Conservation (phyloP, 202 grass and related monocot species). For the Panicum hallii region DNA sequence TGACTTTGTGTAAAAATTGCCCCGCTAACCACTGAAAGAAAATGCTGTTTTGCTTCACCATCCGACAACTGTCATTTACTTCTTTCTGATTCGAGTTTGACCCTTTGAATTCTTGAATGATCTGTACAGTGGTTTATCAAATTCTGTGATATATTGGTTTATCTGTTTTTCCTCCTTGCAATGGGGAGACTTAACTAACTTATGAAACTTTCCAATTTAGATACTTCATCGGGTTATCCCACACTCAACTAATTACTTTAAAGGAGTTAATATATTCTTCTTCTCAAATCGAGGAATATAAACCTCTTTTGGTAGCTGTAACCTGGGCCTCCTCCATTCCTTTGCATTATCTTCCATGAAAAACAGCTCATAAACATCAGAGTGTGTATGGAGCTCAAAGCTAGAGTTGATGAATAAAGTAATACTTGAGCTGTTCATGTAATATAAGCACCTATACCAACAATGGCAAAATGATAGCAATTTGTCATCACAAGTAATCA, state of each 20-base stretch:
- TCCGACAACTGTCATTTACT: background rate
- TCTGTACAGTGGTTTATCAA: constrained; percentile 20
- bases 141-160: constrained; percentile 22
- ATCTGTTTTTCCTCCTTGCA: background rate
- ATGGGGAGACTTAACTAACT: background rate
- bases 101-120: background rate
- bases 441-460: background rate
- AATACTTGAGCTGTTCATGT: background rate
- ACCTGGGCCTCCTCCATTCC: background rate
- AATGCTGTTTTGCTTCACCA: background rate
- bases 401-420: constrained; percentile 17
- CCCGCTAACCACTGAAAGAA: background rate
- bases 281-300: background rate
- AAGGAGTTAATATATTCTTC: background rate
- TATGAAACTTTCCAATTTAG: background rate
- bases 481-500: background rate
- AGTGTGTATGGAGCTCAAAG: background rate
- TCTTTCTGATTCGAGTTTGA: constrained; percentile 25
- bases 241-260: background rate
- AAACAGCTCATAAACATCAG: background rate
- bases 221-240: constrained; percentile 1
- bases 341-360: background rate
- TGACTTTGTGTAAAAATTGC: background rate
- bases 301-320: background rate
- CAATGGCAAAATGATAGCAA: background rate